Evolutionary conservation across 805 yeast genomes (phyloP).

Genomic region (Wickerhamiella spandovensis): DNA sequence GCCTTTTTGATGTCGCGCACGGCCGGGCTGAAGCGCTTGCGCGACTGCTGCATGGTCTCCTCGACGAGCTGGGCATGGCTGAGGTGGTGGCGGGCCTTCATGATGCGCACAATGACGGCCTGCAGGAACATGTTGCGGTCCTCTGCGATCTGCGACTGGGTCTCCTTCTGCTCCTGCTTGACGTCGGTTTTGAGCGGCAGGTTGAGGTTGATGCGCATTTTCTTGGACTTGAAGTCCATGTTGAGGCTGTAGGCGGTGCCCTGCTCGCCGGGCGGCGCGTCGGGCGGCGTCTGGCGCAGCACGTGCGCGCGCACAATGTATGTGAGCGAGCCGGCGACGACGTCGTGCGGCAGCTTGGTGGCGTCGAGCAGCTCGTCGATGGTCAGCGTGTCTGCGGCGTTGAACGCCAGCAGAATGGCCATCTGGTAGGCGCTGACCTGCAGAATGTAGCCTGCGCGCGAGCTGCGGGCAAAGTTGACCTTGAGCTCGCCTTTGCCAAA

Average conservation of each 20-base stretch:
- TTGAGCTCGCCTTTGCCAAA: constrained; percentile 83
- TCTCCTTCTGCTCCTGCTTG: constrained; percentile 56
- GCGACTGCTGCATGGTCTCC: constrained; percentile 79
- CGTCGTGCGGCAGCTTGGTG: constrained; percentile 53
- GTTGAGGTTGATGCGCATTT: constrained; percentile 65
- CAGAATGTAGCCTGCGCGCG: constrained; percentile 42
- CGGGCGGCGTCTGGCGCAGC: constrained; percentile 51
- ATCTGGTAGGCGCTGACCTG: constrained; percentile 78
- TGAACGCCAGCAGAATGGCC: constrained; percentile 74
- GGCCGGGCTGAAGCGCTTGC: constrained; percentile 70
- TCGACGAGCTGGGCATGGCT: constrained; percentile 70
- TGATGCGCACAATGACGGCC: constrained; percentile 90
- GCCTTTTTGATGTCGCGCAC: constrained; percentile 78
- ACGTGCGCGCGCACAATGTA: constrained; percentile 73
- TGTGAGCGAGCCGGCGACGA: constrained; percentile 59
- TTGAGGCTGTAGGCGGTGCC: constrained; percentile 58
- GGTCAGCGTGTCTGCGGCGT: constrained; percentile 48
- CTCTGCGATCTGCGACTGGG: constrained; percentile 71
- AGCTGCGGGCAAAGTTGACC: constrained; percentile 72
- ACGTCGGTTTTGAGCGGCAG: constrained; percentile 44
- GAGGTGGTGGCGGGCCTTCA: constrained; percentile 80
- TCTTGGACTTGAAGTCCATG: constrained; percentile 72
- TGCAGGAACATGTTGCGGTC: constrained; percentile 74
- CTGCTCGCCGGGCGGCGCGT: constrained; percentile 34
- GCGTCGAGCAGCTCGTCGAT: constrained; percentile 46